A percentile compares a stretch with the other conserved stretches of the same genome.
Evolutionary conservation across 148 eudicot genomes (phyloP).

Genomic region (Amaranthus cruentus): DNA sequence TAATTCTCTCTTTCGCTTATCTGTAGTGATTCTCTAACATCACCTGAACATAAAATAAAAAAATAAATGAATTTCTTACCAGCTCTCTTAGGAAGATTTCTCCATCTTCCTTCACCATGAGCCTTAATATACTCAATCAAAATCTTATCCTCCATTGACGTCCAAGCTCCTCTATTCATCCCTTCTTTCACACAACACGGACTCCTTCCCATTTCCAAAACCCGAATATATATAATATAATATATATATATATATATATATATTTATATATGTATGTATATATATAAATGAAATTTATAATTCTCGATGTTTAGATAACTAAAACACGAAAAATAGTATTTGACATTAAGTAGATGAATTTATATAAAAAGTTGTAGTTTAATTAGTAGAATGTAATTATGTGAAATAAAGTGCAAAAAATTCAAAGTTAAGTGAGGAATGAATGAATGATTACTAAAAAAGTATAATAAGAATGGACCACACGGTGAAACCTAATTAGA

Average conservation of each 20-base stretch:
- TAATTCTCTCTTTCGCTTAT: too few species aligned
- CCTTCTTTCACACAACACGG: slow-evolving; percentile 41
- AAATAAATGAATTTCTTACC: slow-evolving; percentile 14
- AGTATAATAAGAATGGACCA: slow-evolving; percentile 23
- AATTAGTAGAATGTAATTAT: slow-evolving; percentile 21
- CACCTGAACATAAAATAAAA: too few species aligned
- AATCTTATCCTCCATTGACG: slow-evolving; percentile 34
- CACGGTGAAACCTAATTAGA: slow-evolving; percentile 14
- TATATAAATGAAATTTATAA: neutral
- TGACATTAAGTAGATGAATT: slow-evolving; percentile 3
- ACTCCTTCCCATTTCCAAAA: slow-evolving; percentile 33
- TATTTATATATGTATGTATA: neutral
- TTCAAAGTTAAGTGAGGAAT: slow-evolving; percentile 15
- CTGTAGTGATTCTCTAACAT: too few species aligned
- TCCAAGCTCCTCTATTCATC: slow-evolving; percentile 40
- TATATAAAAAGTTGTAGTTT: slow-evolving; percentile 22
- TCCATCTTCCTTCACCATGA: slow-evolving; percentile 47
- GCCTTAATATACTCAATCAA: slow-evolving; percentile 29
- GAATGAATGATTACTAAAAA: neutral
- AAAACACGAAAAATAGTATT: neutral
- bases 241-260: neutral
- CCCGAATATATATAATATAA: neutral
- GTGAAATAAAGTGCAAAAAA: slow-evolving; percentile 20
- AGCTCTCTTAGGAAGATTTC: slow-evolving; percentile 38
- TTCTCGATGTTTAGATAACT: neutral